These are phyloP conservation scores for Ophiostoma triangulosporum DNA, from an alignment of 2,329 filamentous ascomycete species.

Conservation along the genomic window DNA sequence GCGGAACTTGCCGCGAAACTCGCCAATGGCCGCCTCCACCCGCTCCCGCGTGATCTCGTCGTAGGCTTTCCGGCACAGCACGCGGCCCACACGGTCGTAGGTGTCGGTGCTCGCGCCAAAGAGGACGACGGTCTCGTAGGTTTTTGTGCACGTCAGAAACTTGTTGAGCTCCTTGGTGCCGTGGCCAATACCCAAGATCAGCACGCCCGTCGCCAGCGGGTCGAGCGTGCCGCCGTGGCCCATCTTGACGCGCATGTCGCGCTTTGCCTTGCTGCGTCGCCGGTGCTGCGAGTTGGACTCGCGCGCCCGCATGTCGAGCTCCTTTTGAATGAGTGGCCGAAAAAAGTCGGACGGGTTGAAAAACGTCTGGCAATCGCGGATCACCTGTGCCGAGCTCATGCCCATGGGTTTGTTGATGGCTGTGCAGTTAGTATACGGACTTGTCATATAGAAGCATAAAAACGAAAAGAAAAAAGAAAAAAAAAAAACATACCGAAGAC, in stretches of 20 bases:
- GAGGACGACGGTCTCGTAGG: constrained; percentile 76
- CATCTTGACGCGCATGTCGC: constrained; percentile 67
- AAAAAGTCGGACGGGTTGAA: constrained; percentile 77
- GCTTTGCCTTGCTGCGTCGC: constrained; percentile 43
- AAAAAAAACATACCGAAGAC: constrained; percentile 37
- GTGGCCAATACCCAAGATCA: constrained; percentile 75
- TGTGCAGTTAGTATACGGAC: constrained; percentile 23
- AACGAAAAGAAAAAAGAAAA: neutral
- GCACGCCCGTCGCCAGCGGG: constrained; percentile 81
- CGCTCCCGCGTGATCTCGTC: constrained; percentile 66
- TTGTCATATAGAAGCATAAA: neutral
- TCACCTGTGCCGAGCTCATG: constrained; percentile 77
- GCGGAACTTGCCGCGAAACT: constrained; percentile 70
- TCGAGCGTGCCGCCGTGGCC: constrained; percentile 94
- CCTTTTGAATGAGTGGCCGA: constrained; percentile 55
- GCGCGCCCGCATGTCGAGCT: constrained; percentile 32
- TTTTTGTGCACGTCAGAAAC: constrained; percentile 83
- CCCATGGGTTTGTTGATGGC: constrained; percentile 87
- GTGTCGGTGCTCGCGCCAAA: constrained; percentile 90
- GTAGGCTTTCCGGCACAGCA: constrained; percentile 62
- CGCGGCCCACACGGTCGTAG: constrained; percentile 76
- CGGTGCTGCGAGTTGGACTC: constrained; percentile 46
- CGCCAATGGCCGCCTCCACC: constrained; percentile 62
- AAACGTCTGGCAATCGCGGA: constrained; percentile 72
- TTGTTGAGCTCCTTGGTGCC: constrained; percentile 71